Evolutionary conservation across 2,329 filamentous ascomycete species (phyloP).

Genomic region (Simplicillium aogashimaense): DNA sequence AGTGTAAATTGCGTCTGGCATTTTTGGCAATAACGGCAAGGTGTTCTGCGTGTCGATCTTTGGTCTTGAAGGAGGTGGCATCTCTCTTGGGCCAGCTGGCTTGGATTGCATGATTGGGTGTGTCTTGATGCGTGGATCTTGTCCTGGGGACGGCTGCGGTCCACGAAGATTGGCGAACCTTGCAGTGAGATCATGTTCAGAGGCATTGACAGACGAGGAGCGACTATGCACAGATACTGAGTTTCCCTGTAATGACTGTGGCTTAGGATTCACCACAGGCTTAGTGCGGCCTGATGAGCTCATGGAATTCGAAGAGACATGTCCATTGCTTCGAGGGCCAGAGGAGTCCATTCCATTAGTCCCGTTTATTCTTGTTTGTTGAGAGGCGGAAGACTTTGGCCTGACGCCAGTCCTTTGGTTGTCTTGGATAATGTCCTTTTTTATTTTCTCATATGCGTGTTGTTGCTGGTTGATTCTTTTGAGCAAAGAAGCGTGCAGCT

Average conservation of each 20-base stretch:
- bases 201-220: slow-evolving; percentile 15
- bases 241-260: slow-evolving; percentile 54
- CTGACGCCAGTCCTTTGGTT: slow-evolving; percentile 52
- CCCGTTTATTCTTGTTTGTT: slow-evolving; percentile 4
- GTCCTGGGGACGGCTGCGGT: slow-evolving; percentile 26
- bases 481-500: slow-evolving; percentile 39
- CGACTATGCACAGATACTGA: slow-evolving; percentile 25
- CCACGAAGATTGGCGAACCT: slow-evolving; percentile 49
- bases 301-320: slow-evolving; percentile 1
- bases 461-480: slow-evolving; percentile 38
- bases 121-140: slow-evolving; percentile 44
- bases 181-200: slow-evolving; percentile 39
- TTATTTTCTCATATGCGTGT: slow-evolving; percentile 45
- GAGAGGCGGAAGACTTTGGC: slow-evolving; percentile 18
- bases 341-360: too few relatives aligned
- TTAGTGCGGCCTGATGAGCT: slow-evolving; percentile 23
- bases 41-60: slow-evolving; percentile 39
- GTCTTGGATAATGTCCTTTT: slow-evolving; percentile 50
- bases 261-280: slow-evolving; percentile 54
- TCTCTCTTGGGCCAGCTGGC: slow-evolving; percentile 39
- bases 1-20: slow-evolving; percentile 68
- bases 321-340: too few relatives aligned
- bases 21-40: slow-evolving; percentile 53
- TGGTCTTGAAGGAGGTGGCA: slow-evolving; percentile 34
- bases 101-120: slow-evolving; percentile 31